Evolutionary conservation across 2,329 filamentous ascomycete genomes (phyloP), one percentile per base, ranked within the genome.

Genomic region (Penicillium sclerotiorum): DNA sequence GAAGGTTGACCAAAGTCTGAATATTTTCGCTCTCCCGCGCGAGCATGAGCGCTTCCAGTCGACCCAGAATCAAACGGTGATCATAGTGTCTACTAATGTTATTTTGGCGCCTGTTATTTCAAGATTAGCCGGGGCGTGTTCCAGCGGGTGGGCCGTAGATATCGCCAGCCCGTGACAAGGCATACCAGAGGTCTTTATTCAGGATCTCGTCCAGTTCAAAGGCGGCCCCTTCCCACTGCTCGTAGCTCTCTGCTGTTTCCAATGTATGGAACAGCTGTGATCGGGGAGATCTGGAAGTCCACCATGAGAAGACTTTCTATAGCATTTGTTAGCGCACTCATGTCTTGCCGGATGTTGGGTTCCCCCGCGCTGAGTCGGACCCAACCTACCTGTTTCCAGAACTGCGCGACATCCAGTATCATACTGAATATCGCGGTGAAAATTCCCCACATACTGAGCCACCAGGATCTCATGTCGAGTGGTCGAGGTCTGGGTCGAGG

Each of bases 221-320:
- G 1, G 91, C 90, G n/a, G 87, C 85, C 57, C 86, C 85, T 66
- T 93, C 87, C 90, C 91, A 96, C 66, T 94, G 87, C 64, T 94
- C 89, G 65, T 87, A 95, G 21, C 81, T 79, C 56, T 83, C 78
- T 15, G 90, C 88, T 50, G 83, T 80, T 45, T 78, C 79, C 40
- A 95, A 76, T 20, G 79, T 75, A 53, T 87, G 80, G 36, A 87
- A 78, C 74, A 89, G 86, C 47, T 84, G 74, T 56, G 87, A 83
- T 41, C 82, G 78, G 2, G 82, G 80, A 42, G 81, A 86, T 68
- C 82, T 87, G 55, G 80, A 79, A 48, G 73, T 81, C 76, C 85
- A 86, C 84, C 88, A 90, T 47, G 75, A 75, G 53, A 82, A 74
- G 43, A 90, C 73, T 76, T 83, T 87, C 89, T 93, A 69, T 45